Conservation (phyloP, 768 basidiomycete species). For the Lentinula boryana region DNA sequence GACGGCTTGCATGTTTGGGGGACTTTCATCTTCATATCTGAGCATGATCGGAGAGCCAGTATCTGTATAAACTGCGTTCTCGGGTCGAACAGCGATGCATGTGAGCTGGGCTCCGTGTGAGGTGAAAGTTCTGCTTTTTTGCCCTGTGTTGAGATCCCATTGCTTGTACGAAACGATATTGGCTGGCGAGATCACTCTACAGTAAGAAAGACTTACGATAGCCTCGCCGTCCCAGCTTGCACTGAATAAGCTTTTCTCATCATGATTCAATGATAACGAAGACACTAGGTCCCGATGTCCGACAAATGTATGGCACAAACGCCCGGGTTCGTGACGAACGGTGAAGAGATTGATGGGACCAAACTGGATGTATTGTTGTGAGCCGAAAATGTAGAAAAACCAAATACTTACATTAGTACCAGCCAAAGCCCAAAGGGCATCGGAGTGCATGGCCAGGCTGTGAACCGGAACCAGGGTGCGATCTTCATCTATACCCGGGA, state of each 20-base stretch:
- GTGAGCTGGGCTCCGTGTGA: conserved; percentile 84
- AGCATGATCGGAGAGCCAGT: conserved; percentile 13
- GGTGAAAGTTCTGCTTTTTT: conserved; percentile 67
- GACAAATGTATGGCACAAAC: conserved; percentile 61
- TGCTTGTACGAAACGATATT: conserved; percentile 48
- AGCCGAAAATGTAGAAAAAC: conserved; percentile 10
- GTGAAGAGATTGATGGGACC: conserved; percentile 94
- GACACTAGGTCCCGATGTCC: conserved; percentile 83
- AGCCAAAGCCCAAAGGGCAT: conserved; percentile 88
- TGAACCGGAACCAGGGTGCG: conserved; percentile 67
- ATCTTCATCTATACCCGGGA: conserved; percentile 40
- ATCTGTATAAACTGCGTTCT: conserved; percentile 29
- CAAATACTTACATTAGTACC: conserved; percentile 69
- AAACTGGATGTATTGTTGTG: conserved; percentile 37
- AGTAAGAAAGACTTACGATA: conserved; percentile 44
- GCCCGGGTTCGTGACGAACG: conserved; percentile 87
- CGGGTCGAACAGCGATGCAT: conserved; percentile 71
- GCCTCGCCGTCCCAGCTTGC: conserved; percentile 94
- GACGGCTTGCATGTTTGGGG: background rate
- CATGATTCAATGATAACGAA: conserved; percentile 71
- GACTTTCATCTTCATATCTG: conserved; percentile 5
- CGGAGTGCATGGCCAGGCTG: conserved; percentile 86
- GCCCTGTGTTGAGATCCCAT: conserved; percentile 96
- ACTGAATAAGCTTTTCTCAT: conserved; percentile 83
- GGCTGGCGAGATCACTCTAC: background rate